phyloP scores from a whole-genome alignment of 2,329 filamentous ascomycete genomes.

The Aspergillus sp. region DNA sequence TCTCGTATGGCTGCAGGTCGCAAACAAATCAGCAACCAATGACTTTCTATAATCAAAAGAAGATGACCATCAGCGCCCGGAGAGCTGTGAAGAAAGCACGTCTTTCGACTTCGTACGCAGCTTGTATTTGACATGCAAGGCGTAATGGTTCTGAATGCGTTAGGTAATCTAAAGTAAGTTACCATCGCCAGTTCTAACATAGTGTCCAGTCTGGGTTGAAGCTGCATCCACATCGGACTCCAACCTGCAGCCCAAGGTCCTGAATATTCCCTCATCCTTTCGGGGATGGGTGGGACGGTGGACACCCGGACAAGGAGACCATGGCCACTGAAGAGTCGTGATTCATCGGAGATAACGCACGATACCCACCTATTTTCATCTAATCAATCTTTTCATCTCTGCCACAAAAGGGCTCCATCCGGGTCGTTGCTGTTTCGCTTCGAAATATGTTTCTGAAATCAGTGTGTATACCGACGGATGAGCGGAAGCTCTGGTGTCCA shows the following conservation, averaged over 20 bases:
- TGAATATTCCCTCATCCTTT: slow-evolving; percentile 8
- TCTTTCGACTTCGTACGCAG: neutral
- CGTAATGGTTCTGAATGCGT: neutral
- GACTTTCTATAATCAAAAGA: neutral
- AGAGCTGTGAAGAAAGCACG: neutral
- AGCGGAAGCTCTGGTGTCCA: neutral
- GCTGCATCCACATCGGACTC: neutral
- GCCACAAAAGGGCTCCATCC: slow-evolving; percentile 7
- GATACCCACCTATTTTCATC: slow-evolving; percentile 26
- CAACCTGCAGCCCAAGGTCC: neutral
- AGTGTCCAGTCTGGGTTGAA: neutral
- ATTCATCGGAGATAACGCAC: slow-evolving; percentile 20
- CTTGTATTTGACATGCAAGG: neutral
- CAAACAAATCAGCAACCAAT: neutral
- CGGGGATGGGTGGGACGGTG: slow-evolving; percentile 11
- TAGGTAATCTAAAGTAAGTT: slow-evolving; percentile 5
- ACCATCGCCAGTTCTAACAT: neutral
- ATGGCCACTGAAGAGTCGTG: slow-evolving; percentile 11
- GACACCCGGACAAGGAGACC: slow-evolving; percentile 6
- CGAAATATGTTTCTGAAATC: neutral
- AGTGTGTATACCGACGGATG: neutral
- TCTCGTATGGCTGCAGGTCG: neutral
- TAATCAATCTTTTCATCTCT: slow-evolving; percentile 28
- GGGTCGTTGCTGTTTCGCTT: neutral
- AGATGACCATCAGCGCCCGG: neutral